Percentiles rank a stretch among this genome's conserved stretches.
Evolutionary conservation across 1,284 basidiomycete genomes (phyloP).

Genomic region (Malassezia globosa): DNA sequence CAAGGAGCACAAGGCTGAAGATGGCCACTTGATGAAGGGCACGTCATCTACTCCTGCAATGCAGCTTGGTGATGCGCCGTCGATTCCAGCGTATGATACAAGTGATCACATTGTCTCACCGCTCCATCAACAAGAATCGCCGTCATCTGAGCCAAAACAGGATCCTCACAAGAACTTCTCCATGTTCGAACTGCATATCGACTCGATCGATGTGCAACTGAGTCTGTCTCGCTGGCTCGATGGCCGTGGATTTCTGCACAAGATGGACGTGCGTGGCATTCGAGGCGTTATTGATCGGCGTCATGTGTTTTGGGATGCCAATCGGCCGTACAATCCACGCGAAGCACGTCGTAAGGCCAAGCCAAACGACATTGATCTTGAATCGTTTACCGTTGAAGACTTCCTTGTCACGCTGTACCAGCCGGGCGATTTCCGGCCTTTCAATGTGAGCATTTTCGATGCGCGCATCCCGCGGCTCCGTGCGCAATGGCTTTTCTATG

Average conservation of each 20-base stretch:
- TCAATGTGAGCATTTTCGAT: constrained; percentile 83
- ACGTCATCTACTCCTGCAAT: neutral
- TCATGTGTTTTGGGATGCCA: constrained; percentile 75
- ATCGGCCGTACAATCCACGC: constrained; percentile 64
- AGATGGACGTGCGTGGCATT: constrained; percentile 84
- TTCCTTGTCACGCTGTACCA: constrained; percentile 89
- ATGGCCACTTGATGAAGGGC: neutral
- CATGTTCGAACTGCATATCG: constrained; percentile 50
- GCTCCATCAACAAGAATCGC: constrained; percentile 22
- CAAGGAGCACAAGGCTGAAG: constrained; percentile 16
- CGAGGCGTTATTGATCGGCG: constrained; percentile 84
- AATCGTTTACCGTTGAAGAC: constrained; percentile 78
- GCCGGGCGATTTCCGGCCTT: constrained; percentile 75
- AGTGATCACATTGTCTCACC: constrained; percentile 37
- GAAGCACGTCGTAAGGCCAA: constrained; percentile 63
- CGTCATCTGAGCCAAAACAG: constrained; percentile 19
- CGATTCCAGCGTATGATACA: constrained; percentile 25
- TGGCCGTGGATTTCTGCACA: constrained; percentile 81
- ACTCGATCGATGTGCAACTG: constrained; percentile 91
- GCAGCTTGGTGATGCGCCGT: constrained; percentile 1
- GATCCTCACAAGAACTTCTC: constrained; percentile 41
- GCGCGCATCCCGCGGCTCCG: constrained; percentile 75
- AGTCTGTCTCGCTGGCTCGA: constrained; percentile 86
- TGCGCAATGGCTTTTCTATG: constrained; percentile 92
- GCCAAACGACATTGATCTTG: constrained; percentile 82